These are phyloP conservation scores for Vanderwaltozyma polyspora DNA, from an alignment of 805 yeast species.

Conservation along the genomic window DNA sequence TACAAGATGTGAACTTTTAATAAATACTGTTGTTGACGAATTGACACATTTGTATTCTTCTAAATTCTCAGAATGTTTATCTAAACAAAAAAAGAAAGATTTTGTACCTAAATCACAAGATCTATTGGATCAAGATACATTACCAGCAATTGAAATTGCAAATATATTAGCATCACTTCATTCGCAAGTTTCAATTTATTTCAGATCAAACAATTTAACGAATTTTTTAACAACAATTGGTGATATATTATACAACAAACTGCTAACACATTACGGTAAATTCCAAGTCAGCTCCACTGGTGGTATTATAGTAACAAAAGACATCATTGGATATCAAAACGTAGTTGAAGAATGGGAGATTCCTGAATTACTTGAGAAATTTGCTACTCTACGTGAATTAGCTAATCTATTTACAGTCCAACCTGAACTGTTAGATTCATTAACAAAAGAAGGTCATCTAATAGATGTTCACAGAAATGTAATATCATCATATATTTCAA, in stretches of 20 bases:
- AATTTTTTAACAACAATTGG: conserved; percentile 49
- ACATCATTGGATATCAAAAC: conserved; percentile 64
- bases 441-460: conserved; percentile 72
- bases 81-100: conserved; percentile 69
- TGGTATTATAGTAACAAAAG: conserved; percentile 72
- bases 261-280: conserved; percentile 64
- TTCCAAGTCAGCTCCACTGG: conserved; percentile 72
- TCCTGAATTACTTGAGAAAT: conserved; percentile 47
- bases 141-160: conserved; percentile 55
- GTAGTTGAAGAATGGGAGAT: conserved; percentile 58
- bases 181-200: conserved; percentile 27
- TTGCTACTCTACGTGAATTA: conserved; percentile 65
- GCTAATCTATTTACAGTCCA: conserved; percentile 80
- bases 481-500: conserved; percentile 54
- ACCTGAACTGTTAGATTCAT: conserved; percentile 63
- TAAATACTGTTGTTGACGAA: conserved; percentile 53
- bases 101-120: conserved; percentile 40
- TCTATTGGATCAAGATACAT: conserved; percentile 48
- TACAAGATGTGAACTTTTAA: conserved; percentile 49
- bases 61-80: conserved; percentile 38
- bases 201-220: conserved; percentile 38
- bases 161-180: conserved; percentile 32
- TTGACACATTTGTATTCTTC: conserved; percentile 42
- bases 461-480: conserved; percentile 51
- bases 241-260: conserved; percentile 39